Evolutionary conservation across 2,329 filamentous ascomycete species (phyloP), one percentile per base, ranked within the genome.

Genomic region (Tolypocladium sp.): DNA sequence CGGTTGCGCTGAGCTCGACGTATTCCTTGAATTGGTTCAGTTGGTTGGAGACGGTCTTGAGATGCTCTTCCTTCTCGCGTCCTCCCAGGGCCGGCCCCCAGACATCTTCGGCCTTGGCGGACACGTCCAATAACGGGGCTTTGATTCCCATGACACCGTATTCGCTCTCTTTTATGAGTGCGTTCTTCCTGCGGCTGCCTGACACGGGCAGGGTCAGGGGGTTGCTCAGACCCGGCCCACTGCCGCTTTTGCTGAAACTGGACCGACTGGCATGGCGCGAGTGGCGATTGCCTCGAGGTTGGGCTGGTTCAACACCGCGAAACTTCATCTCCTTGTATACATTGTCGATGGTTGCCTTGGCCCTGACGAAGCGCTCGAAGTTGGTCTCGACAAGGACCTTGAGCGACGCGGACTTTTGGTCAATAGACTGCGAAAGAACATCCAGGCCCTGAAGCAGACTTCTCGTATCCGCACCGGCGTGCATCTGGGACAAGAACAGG

Each of bases 251-350:
- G 57, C 86, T 80, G 66, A 86, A 85, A 69, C 84, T 87, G 61
- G 79, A 82, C 66, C 86, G 84, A 71, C 89, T 91, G 30, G 85
- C 77, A 64, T 87, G 85, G 27, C 88, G 81, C 25, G 84, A 87
- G 68, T 90, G 87, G 25, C 75, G 71, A n/a, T 76, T 71, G 8
- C 74, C 58, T 33, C 77, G 72, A 9, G 75, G 68, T 5, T 77
- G 72, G 3, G 76, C 74, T 7, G 81, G 79, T 54, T 87, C 84
- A 27, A 71, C 77, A 13, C 85, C 85, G 54, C 83, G 80, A 65
- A 79, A 92, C 80, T 84, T 96, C 94, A 99, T 99, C 73, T 99
- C 94, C 62, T 88, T 95, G 76, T 99, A 99, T 57, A 99, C 94
- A 75, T 96, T 96, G 76, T 99, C 94, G 68, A 99, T 97, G 9